Percentiles rank a stretch among this genome's conserved stretches.
Evolutionary conservation across 148 eudicot genomes (phyloP).

Genomic region (Agrostemma githago): DNA sequence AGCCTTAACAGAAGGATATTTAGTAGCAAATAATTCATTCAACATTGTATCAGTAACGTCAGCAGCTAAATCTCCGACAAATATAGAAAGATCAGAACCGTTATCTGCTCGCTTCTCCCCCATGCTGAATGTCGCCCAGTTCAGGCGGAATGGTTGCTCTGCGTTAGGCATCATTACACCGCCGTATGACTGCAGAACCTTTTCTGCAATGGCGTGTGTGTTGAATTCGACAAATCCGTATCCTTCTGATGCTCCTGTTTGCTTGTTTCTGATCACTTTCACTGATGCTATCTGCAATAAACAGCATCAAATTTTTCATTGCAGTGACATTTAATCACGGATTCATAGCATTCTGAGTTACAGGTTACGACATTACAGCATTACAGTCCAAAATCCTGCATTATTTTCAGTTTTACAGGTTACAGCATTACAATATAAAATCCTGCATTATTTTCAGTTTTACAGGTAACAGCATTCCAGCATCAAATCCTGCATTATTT

Average conservation of each 20-base stretch:
- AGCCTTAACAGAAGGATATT: constrained; percentile 88
- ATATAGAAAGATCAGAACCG: constrained; percentile 87
- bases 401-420: too few relatives aligned
- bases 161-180: constrained; percentile 67
- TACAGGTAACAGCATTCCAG: too few relatives aligned
- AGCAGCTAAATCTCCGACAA: constrained; percentile 98
- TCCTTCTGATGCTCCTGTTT: constrained; percentile 77
- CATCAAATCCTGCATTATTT: too few relatives aligned
- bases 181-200: constrained; percentile 57
- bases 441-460: too few relatives aligned
- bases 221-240: constrained; percentile 88
- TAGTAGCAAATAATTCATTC: constrained; percentile 71
- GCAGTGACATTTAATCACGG: not conserved
- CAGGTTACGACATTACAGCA: too few relatives aligned
- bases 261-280: constrained; percentile 92
- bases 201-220: constrained; percentile 71
- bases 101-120: constrained; percentile 84
- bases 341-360: too few relatives aligned
- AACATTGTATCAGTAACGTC: constrained; percentile 83
- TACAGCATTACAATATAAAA: too few relatives aligned
- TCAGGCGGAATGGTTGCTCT: constrained; percentile 79
- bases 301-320: not conserved
- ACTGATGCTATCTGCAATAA: constrained; percentile 54
- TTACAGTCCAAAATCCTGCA: too few relatives aligned
- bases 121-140: constrained; percentile 93